phyloP scores from a whole-genome alignment of 768 basidiomycete genomes.

The Pulveroboletus sp. region DNA sequence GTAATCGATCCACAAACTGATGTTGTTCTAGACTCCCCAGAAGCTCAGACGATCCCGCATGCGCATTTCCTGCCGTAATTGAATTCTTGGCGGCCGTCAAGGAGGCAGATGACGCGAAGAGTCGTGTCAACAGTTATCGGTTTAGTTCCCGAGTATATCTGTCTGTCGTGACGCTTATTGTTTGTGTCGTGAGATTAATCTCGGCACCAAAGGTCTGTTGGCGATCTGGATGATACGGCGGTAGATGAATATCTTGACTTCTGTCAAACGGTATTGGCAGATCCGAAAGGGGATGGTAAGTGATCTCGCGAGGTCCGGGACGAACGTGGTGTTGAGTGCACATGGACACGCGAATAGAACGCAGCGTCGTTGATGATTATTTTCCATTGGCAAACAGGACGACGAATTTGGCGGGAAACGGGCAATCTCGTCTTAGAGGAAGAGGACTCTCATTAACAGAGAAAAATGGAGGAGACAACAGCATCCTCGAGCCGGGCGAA shows the following conservation, averaged over 20 bases:
- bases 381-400: conserved; percentile 34
- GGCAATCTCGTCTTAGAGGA: conserved; percentile 1
- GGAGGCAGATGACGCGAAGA: conserved; percentile 33
- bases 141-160: conserved; percentile 43
- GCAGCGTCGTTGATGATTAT: conserved; percentile 33
- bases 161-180: conserved; percentile 35
- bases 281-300: conserved; percentile 25
- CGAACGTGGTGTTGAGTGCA: conserved; percentile 12
- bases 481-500: conserved; percentile 49
- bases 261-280: conserved; percentile 51
- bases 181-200: conserved; percentile 4
- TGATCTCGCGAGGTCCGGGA: conserved; percentile 9
- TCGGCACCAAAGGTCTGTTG: conserved; percentile 41
- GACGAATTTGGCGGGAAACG: background rate
- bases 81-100: conserved; percentile 46
- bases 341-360: conserved; percentile 16
- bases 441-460: conserved; percentile 9
- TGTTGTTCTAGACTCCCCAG: conserved; percentile 38
- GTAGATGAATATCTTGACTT: conserved; percentile 66
- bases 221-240: conserved; percentile 45
- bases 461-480: conserved; percentile 4
- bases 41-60: conserved; percentile 51
- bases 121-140: conserved; percentile 27
- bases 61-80: conserved; percentile 47
- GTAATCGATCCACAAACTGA: conserved; percentile 8